Evolutionary conservation across 1,284 basidiomycete species (phyloP), one percentile per base, ranked within the genome.

Genomic region (Melampsora larici-populina): DNA sequence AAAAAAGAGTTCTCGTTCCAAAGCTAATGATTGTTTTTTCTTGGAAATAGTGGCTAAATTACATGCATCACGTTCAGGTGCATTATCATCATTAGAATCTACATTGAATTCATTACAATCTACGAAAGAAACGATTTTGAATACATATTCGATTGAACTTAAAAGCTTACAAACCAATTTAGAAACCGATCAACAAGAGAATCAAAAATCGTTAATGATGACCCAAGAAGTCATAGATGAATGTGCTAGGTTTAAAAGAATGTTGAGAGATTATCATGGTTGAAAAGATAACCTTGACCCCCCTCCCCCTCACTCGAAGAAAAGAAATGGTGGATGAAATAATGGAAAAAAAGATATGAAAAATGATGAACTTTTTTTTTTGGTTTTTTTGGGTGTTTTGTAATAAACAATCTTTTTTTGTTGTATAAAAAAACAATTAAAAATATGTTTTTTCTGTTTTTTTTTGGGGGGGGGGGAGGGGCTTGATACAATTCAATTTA

Each of bases 191-290:
- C 17, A 48, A 49, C 31, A 33, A 21, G n/a, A 46, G 11, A 62
- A 40, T 15, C n/a, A n/a, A 60, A 29, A 70, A 21, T 33, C 40
- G 5, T 36, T 70, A 17, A 31, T 48, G 36, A n/a, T 78, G n/a
- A 68, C 68, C 2, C 31, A 65, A 40, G 67, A 78, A 51, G 75
- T 78, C 13, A 29, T 46, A 17, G 31, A 70, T 49, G 75, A 78
- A 78, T 78, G 75, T 63, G 67, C 75, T 49, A 60, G 75, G n/a
- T 78, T 78, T 64, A 78, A 78, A 65, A 36, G 75, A n/a, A 46
- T 78, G 29, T 64, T 78, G 18, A 69, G 75, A n/a, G 31, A 70
- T 24, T 62, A 78, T 69, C 40, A 43, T 43, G 11, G 7, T 43
- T 43, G 40, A 43, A n/a, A n/a, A n/a, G n/a, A n/a, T n/a, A n/a